phyloP scores from a whole-genome alignment of 2,329 filamentous ascomycete species.

The Bipolaris zeicola region DNA sequence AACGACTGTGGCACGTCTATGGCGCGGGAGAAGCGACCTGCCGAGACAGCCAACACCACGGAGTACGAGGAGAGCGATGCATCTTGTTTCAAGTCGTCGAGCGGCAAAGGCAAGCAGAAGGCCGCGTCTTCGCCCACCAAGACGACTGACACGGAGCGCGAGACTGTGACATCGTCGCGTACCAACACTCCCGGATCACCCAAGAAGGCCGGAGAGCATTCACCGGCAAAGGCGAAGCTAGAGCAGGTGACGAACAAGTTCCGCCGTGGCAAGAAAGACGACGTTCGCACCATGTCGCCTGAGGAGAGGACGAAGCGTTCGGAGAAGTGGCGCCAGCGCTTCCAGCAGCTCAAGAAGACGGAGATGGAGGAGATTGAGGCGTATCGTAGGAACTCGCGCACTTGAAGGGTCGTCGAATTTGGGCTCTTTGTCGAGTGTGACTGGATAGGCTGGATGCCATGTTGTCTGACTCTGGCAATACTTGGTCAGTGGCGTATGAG shows the following conservation, averaged over 20 bases:
- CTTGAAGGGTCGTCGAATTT: slow-evolving; percentile 2
- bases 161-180: slow-evolving; percentile 31
- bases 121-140: slow-evolving; percentile 32
- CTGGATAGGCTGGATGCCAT: too few species aligned
- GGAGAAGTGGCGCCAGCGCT: slow-evolving; percentile 46
- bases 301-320: slow-evolving; percentile 45
- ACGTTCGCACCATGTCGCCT: slow-evolving; percentile 43
- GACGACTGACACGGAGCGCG: slow-evolving; percentile 16
- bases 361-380: slow-evolving; percentile 38
- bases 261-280: slow-evolving; percentile 46
- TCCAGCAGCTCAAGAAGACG: slow-evolving; percentile 39
- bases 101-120: slow-evolving; percentile 43
- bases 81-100: slow-evolving; percentile 40
- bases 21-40: slow-evolving; percentile 10
- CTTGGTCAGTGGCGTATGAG: not conserved
- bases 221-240: slow-evolving; percentile 54
- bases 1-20: slow-evolving; percentile 17
- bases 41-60: slow-evolving; percentile 1
- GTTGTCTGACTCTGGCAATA: not conserved
- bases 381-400: slow-evolving; percentile 22
- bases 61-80: slow-evolving; percentile 31
- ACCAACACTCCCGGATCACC: slow-evolving; percentile 36
- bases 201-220: slow-evolving; percentile 46
- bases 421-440: too few species aligned
- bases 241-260: slow-evolving; percentile 56